Evolutionary conservation across 2,329 filamentous ascomycete species (phyloP).

Genomic region (Cyclaneusma minus): DNA sequence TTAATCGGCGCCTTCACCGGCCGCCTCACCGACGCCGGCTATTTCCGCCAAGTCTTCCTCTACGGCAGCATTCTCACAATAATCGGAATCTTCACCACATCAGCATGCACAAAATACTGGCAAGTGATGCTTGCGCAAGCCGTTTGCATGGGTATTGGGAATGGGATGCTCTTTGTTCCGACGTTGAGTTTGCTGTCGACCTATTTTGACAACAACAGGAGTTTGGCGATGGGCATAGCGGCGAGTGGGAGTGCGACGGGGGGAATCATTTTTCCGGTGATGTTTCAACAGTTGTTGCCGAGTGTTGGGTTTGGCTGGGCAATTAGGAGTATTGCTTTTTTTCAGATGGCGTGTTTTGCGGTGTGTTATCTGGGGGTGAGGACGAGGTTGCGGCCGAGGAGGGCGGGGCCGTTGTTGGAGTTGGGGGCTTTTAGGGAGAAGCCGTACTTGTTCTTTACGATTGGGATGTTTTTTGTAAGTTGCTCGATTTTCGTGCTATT

Average conservation of each 20-base stretch:
- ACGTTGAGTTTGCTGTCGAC: slow-evolving; percentile 21
- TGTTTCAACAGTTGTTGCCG: slow-evolving; percentile 25
- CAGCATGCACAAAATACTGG: slow-evolving; percentile 23
- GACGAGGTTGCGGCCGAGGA: slow-evolving; percentile 24
- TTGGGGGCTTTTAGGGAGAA: slow-evolving; percentile 26
- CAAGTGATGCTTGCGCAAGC: slow-evolving; percentile 28
- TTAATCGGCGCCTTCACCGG: slow-evolving; percentile 24
- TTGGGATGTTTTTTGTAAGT: slow-evolving; percentile 23
- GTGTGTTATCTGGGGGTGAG: slow-evolving; percentile 23
- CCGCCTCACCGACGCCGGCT: slow-evolving; percentile 23
- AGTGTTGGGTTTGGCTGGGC: slow-evolving; percentile 29
- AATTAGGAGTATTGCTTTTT: slow-evolving; percentile 28
- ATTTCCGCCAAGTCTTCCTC: slow-evolving; percentile 18
- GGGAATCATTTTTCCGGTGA: slow-evolving; percentile 28
- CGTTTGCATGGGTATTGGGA: slow-evolving; percentile 24
- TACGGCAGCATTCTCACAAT: slow-evolving; percentile 17
- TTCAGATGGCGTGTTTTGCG: slow-evolving; percentile 22
- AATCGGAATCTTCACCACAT: slow-evolving; percentile 25
- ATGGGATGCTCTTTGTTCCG: slow-evolving; percentile 25
- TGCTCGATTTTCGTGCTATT: slow-evolving; percentile 9
- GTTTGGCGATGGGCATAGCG: slow-evolving; percentile 22
- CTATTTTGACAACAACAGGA: slow-evolving; percentile 24
- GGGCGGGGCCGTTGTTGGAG: slow-evolving; percentile 26
- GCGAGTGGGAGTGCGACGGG: slow-evolving; percentile 23
- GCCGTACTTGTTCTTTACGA: slow-evolving; percentile 27